Percentiles rank a stretch among this genome's conserved stretches.
These are phyloP conservation scores for Phytophthora crassamura DNA, from an alignment of 352 stramenopile genomes.

Conservation along the genomic window DNA sequence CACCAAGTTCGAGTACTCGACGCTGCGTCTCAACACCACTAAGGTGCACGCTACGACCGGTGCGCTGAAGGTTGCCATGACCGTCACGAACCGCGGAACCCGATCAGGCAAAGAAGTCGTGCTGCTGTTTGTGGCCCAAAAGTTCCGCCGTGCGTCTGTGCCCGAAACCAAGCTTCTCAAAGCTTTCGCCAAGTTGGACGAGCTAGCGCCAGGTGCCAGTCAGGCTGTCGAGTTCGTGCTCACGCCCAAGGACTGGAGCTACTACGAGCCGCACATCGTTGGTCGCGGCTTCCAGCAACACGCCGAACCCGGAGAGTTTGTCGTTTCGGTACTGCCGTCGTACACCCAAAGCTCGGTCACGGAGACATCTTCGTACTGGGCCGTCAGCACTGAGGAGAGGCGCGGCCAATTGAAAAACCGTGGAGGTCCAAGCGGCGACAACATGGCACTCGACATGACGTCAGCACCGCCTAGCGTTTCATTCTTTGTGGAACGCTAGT, in stretches of 20 bases:
- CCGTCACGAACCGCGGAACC: conserved; percentile 67
- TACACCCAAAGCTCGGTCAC: conserved; percentile 24
- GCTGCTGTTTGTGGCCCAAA: conserved; percentile 74
- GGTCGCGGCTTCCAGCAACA: conserved; percentile 47
- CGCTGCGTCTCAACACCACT: conserved; percentile 53
- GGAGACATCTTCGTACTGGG: neutral
- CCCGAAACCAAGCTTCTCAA: conserved; percentile 84
- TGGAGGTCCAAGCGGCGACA: neutral
- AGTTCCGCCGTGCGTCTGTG: conserved; percentile 52
- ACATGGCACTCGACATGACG: neutral
- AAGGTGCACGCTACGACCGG: conserved; percentile 36
- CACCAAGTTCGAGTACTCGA: conserved; percentile 63
- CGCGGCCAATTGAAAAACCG: conserved; percentile 17
- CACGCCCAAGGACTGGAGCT: conserved; percentile 54
- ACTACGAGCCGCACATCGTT: conserved; percentile 51
- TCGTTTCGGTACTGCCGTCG: conserved; percentile 48
- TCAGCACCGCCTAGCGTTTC: conserved; percentile 20
- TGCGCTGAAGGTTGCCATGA: conserved; percentile 52
- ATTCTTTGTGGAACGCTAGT: conserved; percentile 31
- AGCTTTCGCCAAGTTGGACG: conserved; percentile 70
- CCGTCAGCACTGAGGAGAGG: conserved; percentile 4
- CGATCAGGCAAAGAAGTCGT: conserved; percentile 65
- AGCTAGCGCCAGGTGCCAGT: conserved; percentile 34
- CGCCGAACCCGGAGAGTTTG: conserved; percentile 57
- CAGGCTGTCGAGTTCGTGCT: conserved; percentile 58